Conservation (phyloP, 768 basidiomycete genomes). For the Pulveroboletus sp. region DNA sequence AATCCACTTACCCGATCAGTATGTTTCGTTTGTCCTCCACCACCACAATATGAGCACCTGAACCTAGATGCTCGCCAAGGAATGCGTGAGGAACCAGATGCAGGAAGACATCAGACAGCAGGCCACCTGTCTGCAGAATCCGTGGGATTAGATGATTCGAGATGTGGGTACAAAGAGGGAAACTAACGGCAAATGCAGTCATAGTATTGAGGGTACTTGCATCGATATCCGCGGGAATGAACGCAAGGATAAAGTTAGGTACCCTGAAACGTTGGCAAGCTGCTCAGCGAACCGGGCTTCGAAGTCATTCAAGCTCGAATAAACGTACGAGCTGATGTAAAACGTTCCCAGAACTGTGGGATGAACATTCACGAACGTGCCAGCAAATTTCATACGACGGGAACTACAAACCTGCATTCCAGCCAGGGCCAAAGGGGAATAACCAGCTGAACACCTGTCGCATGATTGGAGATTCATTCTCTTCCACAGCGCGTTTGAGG, state of each 20-base stretch:
- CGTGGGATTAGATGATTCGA: slow-evolving; percentile 16
- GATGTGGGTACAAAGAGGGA: slow-evolving; percentile 5
- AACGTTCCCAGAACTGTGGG: slow-evolving; percentile 75
- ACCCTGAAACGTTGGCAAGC: slow-evolving; percentile 46
- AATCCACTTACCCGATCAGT: slow-evolving; percentile 64
- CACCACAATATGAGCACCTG: slow-evolving; percentile 70
- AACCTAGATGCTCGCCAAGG: slow-evolving; percentile 78
- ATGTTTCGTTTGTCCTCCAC: slow-evolving; percentile 92
- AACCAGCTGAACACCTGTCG: slow-evolving; percentile 73
- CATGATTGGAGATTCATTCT: slow-evolving; percentile 66
- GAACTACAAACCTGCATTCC: slow-evolving; percentile 59
- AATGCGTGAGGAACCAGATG: slow-evolving; percentile 91
- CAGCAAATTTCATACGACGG: slow-evolving; percentile 1
- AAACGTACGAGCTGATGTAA: slow-evolving; percentile 90
- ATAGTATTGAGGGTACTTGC: slow-evolving; percentile 84
- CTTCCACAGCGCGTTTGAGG: slow-evolving; percentile 59
- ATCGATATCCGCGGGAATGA: slow-evolving; percentile 87
- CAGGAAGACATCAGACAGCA: slow-evolving; percentile 89
- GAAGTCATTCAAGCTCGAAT: slow-evolving; percentile 9
- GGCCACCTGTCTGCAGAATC: slow-evolving; percentile 67
- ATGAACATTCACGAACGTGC: slow-evolving; percentile 20
- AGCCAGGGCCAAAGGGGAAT: slow-evolving; percentile 88
- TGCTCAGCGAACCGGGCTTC: slow-evolving; percentile 18
- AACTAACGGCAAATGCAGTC: slow-evolving; percentile 87
- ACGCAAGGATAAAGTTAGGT: slow-evolving; percentile 91